Evolutionary conservation across 768 basidiomycete genomes (phyloP).

Genomic region (Sporobolomyces pararoseus): DNA sequence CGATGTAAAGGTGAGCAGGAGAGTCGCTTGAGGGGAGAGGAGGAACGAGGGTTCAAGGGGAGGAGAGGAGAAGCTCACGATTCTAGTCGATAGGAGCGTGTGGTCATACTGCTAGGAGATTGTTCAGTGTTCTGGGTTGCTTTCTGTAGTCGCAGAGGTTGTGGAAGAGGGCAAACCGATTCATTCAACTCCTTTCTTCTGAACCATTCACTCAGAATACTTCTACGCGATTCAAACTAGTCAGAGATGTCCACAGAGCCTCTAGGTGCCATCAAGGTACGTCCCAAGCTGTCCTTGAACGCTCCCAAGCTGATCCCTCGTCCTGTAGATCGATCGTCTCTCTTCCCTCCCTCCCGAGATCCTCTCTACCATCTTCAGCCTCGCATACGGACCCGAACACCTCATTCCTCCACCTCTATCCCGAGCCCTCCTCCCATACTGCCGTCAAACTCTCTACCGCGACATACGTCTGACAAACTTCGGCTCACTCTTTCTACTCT

Average conservation of each 20-base stretch:
- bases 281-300: too few relatives aligned
- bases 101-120: not conserved
- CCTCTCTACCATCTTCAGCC: not conserved
- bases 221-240: too few relatives aligned
- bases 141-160: not conserved
- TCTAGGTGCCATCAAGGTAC: too few relatives aligned
- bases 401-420: not conserved
- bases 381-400: not conserved
- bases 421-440: not conserved
- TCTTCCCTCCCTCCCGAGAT: conserved; percentile 1
- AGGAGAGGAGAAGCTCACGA: not conserved
- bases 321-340: not conserved
- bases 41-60: not conserved
- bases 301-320: too few relatives aligned
- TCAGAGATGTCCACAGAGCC: too few relatives aligned
- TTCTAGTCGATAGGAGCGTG: conserved; percentile 3
- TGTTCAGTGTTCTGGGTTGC: not conserved
- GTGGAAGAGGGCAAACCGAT: not conserved
- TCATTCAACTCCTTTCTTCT: too few relatives aligned
- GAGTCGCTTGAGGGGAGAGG: not conserved
- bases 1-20: not conserved
- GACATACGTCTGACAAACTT: not conserved
- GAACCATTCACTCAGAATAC: too few relatives aligned
- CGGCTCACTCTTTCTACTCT: not conserved
- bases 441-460: not conserved